Percentiles rank a stretch among this genome's conserved stretches.
Evolutionary conservation across 2,329 filamentous ascomycete genomes (phyloP).

Genomic region (Fusarium marasasianum): DNA sequence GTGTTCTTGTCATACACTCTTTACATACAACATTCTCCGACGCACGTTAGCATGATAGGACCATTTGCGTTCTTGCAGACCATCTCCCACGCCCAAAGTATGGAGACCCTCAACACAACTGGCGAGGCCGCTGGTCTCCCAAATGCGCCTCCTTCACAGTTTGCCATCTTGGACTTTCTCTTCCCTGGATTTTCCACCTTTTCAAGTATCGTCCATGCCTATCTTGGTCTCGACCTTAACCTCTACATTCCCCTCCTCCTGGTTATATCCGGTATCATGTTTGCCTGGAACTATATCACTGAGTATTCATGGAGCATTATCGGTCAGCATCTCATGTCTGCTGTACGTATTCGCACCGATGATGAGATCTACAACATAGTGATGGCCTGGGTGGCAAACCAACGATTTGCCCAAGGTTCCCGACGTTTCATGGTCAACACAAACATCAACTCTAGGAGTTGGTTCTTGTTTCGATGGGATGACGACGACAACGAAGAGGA

Average conservation of each 20-base stretch:
- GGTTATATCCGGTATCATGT: slow-evolving; percentile 57
- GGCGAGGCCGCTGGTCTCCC: slow-evolving; percentile 6
- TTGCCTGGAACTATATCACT: slow-evolving; percentile 63
- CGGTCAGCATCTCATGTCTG: slow-evolving; percentile 68
- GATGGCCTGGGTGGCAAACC: slow-evolving; percentile 74
- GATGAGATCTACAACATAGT: slow-evolving; percentile 79
- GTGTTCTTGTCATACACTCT: not conserved
- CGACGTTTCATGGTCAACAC: slow-evolving; percentile 73
- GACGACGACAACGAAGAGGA: slow-evolving; percentile 59
- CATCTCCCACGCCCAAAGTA: slow-evolving; percentile 18
- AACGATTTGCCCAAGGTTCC: slow-evolving; percentile 67
- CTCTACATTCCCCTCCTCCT: slow-evolving; percentile 69
- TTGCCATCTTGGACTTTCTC: slow-evolving; percentile 67
- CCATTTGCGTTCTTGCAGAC: slow-evolving; percentile 7
- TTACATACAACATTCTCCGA: not conserved
- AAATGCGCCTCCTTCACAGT: slow-evolving; percentile 46
- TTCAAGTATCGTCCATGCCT: slow-evolving; percentile 61
- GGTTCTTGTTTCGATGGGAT: slow-evolving; percentile 57
- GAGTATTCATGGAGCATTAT: slow-evolving; percentile 59
- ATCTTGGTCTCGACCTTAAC: slow-evolving; percentile 70
- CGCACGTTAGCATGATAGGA: slow-evolving; percentile 14
- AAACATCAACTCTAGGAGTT: slow-evolving; percentile 63
- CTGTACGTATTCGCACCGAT: slow-evolving; percentile 72
- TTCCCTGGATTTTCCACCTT: slow-evolving; percentile 72
- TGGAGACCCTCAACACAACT: slow-evolving; percentile 40